Base-by-base conservation (phyloP, 2,329 filamentous ascomycete genomes). In the Botryotinia globosa region DNA sequence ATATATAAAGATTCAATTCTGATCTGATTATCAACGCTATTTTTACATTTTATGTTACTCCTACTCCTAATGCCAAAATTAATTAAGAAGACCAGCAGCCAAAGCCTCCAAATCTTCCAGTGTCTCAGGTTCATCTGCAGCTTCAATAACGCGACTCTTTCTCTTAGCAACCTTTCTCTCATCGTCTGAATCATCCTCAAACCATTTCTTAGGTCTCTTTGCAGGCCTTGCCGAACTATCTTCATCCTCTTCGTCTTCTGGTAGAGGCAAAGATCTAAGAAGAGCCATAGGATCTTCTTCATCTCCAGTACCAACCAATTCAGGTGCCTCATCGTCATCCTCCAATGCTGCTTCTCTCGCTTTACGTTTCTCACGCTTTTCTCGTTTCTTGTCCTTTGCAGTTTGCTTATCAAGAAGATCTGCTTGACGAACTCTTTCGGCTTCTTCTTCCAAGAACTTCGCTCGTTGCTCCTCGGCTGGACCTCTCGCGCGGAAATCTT, bases 381-480 rank as follows among this genome's bases (percentile, higher is more conserved):
- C 92, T 78, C 88, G 87, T 81, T 87, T 90, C 87, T 94, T 94
- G 81, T 92, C 88, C 84, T 91, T 94, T 51, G 89, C 94, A 22
- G 92, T 81, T 76, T 89, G 87, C 85, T 97, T 98, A 83, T 99
- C 96, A 74, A 89, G 88, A 51, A 92, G 82, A 84, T 99, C 96
- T 32, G 91, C 93, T 78, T 88, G 85, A 76, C 87, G 86, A 44
- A 97, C 93, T 75, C 90, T 88, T 77, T 88, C 87, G 18, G 88
- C 85, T 81, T 98, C 95, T 74, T 87, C 87, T 65, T 92, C 90
- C 81, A 98, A 84, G 84, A 97, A 99, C 76, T 87, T 88, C 77
- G 87, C 85, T 64, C 94, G 87, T 82, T 97, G 94, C 66, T 88
- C 88, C 76, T 94, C 92, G 4, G 93, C 92, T 37, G 90, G 85